These are phyloP conservation scores for Massospora cicadina DNA, from an alignment of 371 early-diverging fungal species.

Conservation along the genomic window DNA sequence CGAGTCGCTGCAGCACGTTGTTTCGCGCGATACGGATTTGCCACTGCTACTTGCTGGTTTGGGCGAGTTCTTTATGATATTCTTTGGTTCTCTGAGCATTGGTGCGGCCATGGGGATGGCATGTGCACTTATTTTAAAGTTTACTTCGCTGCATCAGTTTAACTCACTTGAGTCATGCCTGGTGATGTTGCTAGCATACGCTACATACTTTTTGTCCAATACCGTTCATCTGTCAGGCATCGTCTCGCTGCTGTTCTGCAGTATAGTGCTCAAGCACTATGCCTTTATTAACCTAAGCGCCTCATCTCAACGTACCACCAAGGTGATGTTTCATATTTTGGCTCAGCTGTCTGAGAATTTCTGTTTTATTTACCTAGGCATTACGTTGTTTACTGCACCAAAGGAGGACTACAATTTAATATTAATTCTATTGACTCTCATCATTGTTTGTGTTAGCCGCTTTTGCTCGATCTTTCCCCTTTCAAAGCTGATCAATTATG, in stretches of 20 bases:
- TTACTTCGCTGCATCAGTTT: slow-evolving; percentile 12
- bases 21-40: slow-evolving; percentile 52
- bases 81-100: slow-evolving; percentile 61
- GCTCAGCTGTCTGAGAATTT: slow-evolving; percentile 84
- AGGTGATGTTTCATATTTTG: slow-evolving; percentile 73
- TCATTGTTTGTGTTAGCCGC: slow-evolving; percentile 61
- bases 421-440: slow-evolving; percentile 50
- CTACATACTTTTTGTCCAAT: slow-evolving; percentile 78
- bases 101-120: slow-evolving; percentile 59
- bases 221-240: slow-evolving; percentile 72
- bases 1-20: slow-evolving; percentile 62
- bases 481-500: slow-evolving; percentile 52
- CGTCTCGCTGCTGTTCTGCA: slow-evolving; percentile 86
- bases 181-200: slow-evolving; percentile 70
- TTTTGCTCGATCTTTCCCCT: slow-evolving; percentile 70
- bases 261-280: slow-evolving; percentile 80
- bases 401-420: slow-evolving; percentile 49
- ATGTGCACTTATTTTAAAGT: slow-evolving; percentile 36
- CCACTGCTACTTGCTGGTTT: slow-evolving; percentile 50
- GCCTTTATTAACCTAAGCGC: slow-evolving; percentile 73
- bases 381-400: slow-evolving; percentile 65
- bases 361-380: slow-evolving; percentile 86
- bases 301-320: slow-evolving; percentile 54
- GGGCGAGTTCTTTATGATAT: slow-evolving; percentile 56
- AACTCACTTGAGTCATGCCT: slow-evolving; percentile 52